Percentiles rank a stretch among this genome's conserved stretches.
Conservation (phyloP, 2,329 filamentous ascomycete species). For the Alternaria rosae region DNA sequence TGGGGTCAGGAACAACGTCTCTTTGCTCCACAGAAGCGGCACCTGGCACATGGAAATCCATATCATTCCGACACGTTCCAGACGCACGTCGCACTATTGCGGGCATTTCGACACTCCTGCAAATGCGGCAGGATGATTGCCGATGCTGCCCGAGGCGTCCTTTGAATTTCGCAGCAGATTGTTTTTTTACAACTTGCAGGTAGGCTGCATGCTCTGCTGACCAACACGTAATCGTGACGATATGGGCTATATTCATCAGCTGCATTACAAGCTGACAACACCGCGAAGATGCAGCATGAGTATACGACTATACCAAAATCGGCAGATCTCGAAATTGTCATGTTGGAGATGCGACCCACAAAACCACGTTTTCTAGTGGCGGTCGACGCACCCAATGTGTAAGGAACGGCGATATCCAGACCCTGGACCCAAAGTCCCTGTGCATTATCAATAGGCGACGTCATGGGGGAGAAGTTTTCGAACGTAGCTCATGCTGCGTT, state of each 20-base stretch:
- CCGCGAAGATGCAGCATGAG: not conserved
- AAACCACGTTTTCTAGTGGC: conserved; percentile 18
- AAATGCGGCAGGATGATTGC: not conserved
- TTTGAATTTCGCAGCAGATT: not conserved
- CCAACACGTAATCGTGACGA: not conserved
- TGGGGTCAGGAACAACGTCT: not conserved
- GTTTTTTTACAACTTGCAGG: not conserved
- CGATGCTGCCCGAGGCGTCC: not conserved
- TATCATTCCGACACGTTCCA: conserved; percentile 1
- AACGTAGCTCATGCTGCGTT: conserved; percentile 9
- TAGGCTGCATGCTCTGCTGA: not conserved
- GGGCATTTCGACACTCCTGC: not conserved
- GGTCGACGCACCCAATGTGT: conserved; percentile 18
- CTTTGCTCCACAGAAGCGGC: conserved; percentile 2
- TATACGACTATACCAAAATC: not conserved
- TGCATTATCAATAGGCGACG: conserved; percentile 27
- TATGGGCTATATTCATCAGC: not conserved
- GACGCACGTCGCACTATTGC: not conserved
- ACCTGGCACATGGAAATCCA: conserved; percentile 2
- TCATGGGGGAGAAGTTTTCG: conserved; percentile 27
- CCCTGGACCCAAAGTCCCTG: conserved; percentile 19
- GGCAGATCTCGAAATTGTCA: not conserved
- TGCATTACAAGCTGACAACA: not conserved
- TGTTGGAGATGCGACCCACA: conserved; percentile 6
- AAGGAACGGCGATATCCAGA: conserved; percentile 15